Evolutionary conservation across 768 basidiomycete genomes (phyloP), one percentile per base, ranked within the genome.

Genomic region (Rhizopogon roseolus): DNA sequence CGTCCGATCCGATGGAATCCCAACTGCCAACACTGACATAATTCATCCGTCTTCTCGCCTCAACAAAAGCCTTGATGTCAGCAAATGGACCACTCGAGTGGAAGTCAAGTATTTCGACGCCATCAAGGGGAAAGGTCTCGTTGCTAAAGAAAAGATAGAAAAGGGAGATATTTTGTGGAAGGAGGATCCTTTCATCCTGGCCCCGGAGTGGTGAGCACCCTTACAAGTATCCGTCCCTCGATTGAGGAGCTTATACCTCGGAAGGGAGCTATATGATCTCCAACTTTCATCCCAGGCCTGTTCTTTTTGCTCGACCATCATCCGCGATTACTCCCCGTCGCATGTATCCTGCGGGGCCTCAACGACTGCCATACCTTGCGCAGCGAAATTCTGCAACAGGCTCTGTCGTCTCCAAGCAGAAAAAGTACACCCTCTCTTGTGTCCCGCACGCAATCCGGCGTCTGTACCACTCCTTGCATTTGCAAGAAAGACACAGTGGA

Each of bases 151-250:
- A 48, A 73, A 77, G 29, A 86, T 95, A 50, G 70, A 71, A 25
- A 79, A 83, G 61, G 90, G 87, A 0, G 89, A 94, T 57, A 71
- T 82, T 4, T 66, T 96, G 16, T 94, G 93, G 90, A 86, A 83
- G 54, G 92, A 95, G 63, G 88, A 91, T 62, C 90, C 89, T 1
- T 91, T 86, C 63, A 68, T 86, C 42, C 69, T 90, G 19, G 86
- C 88, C n/a, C 84, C 89, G n/a, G 86, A 89, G 70, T 89, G 85
- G 87, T 89, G 65, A 56, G 74, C 62, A 17, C 28, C 14, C n/a
- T 3, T 16, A 46, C 34, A n/a, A n/a, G n/a, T n/a, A 25, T 13
- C 22, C 9, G 6, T 28, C 14, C 1, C 13, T 57, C 5, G 49
- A 13, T 13, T 14, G 7, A 17, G 38, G 57, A 43, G 19, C 28